phyloP scores from a whole-genome alignment of 768 basidiomycete genomes.

The Plicaturopsis crispa region DNA sequence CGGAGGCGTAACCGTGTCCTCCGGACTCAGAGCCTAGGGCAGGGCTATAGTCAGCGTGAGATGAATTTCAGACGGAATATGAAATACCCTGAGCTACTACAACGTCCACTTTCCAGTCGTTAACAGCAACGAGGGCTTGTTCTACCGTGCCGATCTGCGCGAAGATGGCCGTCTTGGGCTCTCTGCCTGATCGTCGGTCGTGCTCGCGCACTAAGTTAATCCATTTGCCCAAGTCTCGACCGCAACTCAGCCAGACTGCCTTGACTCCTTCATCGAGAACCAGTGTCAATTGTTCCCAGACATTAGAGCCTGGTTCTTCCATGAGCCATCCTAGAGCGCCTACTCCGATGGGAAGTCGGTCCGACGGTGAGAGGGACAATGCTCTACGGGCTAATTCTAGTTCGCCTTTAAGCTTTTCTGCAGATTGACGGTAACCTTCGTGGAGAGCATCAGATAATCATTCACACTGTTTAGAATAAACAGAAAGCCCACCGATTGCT shows the following conservation, averaged over 20 bases:
- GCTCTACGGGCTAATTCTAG: slow-evolving; percentile 42
- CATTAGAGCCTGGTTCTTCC: slow-evolving; percentile 35
- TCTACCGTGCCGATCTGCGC: slow-evolving; percentile 55
- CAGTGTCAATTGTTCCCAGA: slow-evolving; percentile 34
- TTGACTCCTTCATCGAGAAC: slow-evolving; percentile 49
- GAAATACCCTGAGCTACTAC: slow-evolving; percentile 69
- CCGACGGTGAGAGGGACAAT: slow-evolving; percentile 24
- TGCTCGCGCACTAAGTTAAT: slow-evolving; percentile 50
- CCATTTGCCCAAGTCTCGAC: slow-evolving; percentile 51
- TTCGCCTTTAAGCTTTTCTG: slow-evolving; percentile 39
- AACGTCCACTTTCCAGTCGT: slow-evolving; percentile 66
- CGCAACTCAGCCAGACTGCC: slow-evolving; percentile 75
- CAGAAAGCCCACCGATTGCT: slow-evolving; percentile 52
- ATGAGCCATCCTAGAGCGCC: slow-evolving; percentile 71
- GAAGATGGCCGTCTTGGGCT: slow-evolving; percentile 47
- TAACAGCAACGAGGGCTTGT: slow-evolving; percentile 51
- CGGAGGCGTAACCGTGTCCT: slow-evolving; percentile 57
- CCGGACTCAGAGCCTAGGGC: slow-evolving; percentile 82
- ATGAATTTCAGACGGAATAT: slow-evolving; percentile 3
- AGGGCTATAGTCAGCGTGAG: not conserved
- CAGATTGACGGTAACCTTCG: slow-evolving; percentile 1
- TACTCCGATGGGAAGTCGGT: slow-evolving; percentile 54
- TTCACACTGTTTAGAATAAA: not conserved
- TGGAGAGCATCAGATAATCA: not conserved
- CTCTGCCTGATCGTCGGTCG: slow-evolving; percentile 32